A percentile compares a stretch with the other conserved stretches of the same genome.
These are phyloP conservation scores for Globisporangium irregulare DNA, from an alignment of 352 stramenopile species.

Conservation along the genomic window DNA sequence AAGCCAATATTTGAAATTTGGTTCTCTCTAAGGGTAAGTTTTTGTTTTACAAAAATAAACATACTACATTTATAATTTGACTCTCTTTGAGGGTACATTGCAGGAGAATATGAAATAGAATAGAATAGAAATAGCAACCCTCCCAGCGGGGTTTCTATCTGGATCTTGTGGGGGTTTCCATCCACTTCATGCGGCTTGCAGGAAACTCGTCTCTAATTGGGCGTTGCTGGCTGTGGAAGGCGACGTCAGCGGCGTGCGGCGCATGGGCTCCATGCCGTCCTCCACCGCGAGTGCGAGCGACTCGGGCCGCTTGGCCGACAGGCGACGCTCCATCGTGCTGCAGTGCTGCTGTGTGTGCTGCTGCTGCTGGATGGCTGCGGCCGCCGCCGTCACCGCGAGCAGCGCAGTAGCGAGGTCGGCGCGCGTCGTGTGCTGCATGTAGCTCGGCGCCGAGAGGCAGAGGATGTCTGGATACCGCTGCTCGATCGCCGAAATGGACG, in stretches of 20 bases:
- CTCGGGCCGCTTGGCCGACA: slow-evolving; percentile 16
- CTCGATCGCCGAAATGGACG: slow-evolving; percentile 56
- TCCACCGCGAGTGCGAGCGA: slow-evolving; percentile 10
- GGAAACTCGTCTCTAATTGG: slow-evolving; percentile 13
- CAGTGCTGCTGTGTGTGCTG: slow-evolving; percentile 6
- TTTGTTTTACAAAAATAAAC: background rate
- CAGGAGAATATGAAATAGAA: background rate
- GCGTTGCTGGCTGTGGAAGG: background rate
- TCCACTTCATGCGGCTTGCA: slow-evolving; percentile 14
- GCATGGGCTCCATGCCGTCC: slow-evolving; percentile 11
- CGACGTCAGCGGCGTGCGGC: slow-evolving; percentile 14
- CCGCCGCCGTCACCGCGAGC: slow-evolving; percentile 10
- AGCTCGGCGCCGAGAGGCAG: slow-evolving; percentile 31
- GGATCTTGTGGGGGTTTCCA: background rate
- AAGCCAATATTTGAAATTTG: background rate
- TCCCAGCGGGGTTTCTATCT: slow-evolving; percentile 10
- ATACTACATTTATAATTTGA: background rate
- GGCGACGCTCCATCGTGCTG: slow-evolving; percentile 15
- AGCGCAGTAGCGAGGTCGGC: slow-evolving; percentile 17
- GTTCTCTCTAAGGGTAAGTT: background rate
- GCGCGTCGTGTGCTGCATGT: slow-evolving; percentile 14
- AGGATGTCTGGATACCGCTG: slow-evolving; percentile 67
- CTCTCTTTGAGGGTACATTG: background rate
- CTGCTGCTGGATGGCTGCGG: slow-evolving; percentile 5
- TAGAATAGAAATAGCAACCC: slow-evolving; percentile 10